Evolutionary conservation across 805 yeast species (phyloP).

Genomic region (Candida incommunis): DNA sequence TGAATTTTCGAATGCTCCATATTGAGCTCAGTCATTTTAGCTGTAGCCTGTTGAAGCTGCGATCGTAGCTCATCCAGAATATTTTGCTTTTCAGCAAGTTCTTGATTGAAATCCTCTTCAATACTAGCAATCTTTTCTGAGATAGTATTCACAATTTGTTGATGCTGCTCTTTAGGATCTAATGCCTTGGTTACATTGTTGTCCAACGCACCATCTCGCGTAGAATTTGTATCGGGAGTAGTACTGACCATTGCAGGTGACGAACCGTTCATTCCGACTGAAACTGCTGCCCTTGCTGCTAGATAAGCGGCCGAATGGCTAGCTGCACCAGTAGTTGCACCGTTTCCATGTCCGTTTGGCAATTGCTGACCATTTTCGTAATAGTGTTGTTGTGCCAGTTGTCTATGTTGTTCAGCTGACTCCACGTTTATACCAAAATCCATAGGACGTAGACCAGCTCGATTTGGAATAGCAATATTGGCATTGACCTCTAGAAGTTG

Average conservation of each 20-base stretch:
- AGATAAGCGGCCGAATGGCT: slow-evolving; percentile 1
- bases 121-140: slow-evolving; percentile 35
- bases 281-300: not conserved
- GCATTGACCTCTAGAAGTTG: slow-evolving; percentile 82
- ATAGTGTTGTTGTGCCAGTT: not conserved
- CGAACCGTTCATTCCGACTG: not conserved
- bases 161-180: slow-evolving; percentile 18
- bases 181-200: slow-evolving; percentile 2
- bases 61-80: slow-evolving; percentile 33
- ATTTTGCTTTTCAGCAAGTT: slow-evolving; percentile 37
- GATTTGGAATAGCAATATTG: slow-evolving; percentile 61
- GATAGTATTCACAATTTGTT: slow-evolving; percentile 37
- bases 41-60: slow-evolving; percentile 39
- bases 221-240: too few species aligned
- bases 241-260: not conserved
- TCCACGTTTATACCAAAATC: slow-evolving; percentile 58
- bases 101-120: slow-evolving; percentile 45
- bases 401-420: not conserved
- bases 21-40: slow-evolving; percentile 4
- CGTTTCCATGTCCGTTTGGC: not conserved
- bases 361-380: not conserved
- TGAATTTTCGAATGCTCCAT: not conserved
- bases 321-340: too few species aligned
- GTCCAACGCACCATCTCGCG: not conserved
- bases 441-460: slow-evolving; percentile 71